Evolutionary conservation across 2,329 filamentous ascomycete species (phyloP), one percentile per base, ranked within the genome.

Genomic region (Talaromyces sp.): DNA sequence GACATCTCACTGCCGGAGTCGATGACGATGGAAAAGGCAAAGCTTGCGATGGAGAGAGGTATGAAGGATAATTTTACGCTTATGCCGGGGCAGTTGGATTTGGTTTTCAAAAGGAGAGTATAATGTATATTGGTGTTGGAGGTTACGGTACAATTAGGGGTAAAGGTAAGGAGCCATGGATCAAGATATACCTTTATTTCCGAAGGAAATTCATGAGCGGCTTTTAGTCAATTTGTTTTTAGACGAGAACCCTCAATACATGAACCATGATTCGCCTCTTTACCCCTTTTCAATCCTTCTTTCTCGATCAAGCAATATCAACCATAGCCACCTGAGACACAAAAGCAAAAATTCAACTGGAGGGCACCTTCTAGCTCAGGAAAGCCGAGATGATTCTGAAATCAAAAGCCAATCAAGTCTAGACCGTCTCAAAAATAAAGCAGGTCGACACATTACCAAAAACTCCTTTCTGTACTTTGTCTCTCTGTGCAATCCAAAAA

Each of bases 1-100:
- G 73, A 79, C 60, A 78, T 28, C 64, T 67, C n/a, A 67, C 79
- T 42, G 75, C 55, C 61, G 18, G n/a, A 12, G 18, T 48, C 40
- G 14, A 31, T 35, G 7, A 59, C 57, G 14, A 44, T 37, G 31
- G 44, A 59, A 12, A 3, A 48, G 28, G 42, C 57, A 3, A 33
- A 7, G 16, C 3, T 5, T 5, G n/a, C 16, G 23, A 50, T 35
- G 44, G 58, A 60, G 21, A n/a, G 25, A 28, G 21, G 3, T 48
- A 60, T 60, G 31, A 39, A 52, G 37, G 44, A 52, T 31, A 60
- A 37, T 18, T 52, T 48, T 31, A 60, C 58, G 44, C 33, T 52
- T 31, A 25, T 52, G 58, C 58, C 58, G 5, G 58, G 44, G 25
- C 44, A 52, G 4, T 52, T 52, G 44, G n/a, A 23, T 50, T 60